Percentiles rank a stretch among this genome's conserved stretches.
Evolutionary conservation across 1,284 basidiomycete genomes (phyloP).

Genomic region (Clitocybe nebularis): DNA sequence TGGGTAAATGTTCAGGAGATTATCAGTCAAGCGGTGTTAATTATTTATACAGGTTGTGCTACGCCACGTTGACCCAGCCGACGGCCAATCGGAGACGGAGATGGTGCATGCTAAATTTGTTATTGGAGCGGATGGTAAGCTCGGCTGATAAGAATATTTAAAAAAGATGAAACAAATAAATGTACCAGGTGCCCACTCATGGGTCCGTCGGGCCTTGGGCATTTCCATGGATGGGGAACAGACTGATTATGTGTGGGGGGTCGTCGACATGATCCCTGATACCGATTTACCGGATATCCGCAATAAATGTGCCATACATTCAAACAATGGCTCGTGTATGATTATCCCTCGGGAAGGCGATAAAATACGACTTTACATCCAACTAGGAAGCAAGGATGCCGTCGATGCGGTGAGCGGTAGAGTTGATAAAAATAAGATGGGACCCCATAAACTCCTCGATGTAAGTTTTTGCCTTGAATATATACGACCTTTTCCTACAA

Average conservation of each 20-base stretch:
- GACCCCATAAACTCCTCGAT: constrained; percentile 58
- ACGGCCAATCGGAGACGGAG: constrained; percentile 34
- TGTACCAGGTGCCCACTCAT: constrained; percentile 72
- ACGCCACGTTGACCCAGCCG: constrained; percentile 27
- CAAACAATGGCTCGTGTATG: constrained; percentile 62
- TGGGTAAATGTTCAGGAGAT: too few species aligned
- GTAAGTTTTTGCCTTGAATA: constrained; percentile 35
- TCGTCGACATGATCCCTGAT: constrained; percentile 65
- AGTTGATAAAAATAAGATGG: constrained; percentile 59
- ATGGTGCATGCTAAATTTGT: constrained; percentile 57
- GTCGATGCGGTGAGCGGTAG: constrained; percentile 48
- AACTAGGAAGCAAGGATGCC: constrained; percentile 52
- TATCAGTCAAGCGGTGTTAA: too few species aligned
- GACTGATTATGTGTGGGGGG: constrained; percentile 79
- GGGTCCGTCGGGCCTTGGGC: constrained; percentile 68
- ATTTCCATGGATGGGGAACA: constrained; percentile 78
- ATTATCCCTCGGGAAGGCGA: constrained; percentile 76
- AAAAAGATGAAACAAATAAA: neutral
- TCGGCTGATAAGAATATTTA: neutral
- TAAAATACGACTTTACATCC: constrained; percentile 72
- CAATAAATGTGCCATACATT: constrained; percentile 59
- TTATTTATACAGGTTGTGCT: constrained; percentile 34
- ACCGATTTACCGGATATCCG: constrained; percentile 84
- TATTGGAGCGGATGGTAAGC: constrained; percentile 59
- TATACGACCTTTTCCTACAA: too few species aligned